Evolutionary conservation across 2,329 filamentous ascomycete species (phyloP), one percentile per base, ranked within the genome.

Genomic region (Ophiosphaerella herpotricha): DNA sequence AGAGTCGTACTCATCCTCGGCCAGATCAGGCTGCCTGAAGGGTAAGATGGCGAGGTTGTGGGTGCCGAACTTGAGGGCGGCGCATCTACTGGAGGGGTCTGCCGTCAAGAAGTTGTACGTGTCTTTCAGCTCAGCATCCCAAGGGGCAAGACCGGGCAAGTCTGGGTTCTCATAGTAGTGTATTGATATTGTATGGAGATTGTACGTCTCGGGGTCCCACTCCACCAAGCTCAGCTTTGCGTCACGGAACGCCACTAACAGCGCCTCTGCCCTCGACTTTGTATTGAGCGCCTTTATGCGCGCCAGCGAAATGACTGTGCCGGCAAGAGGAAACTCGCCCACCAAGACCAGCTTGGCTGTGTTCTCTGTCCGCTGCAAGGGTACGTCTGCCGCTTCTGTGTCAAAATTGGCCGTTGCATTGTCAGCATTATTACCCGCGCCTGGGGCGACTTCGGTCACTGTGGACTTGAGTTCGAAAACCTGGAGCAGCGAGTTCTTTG

Each of bases 131-230:
- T 88, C 83, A 44, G 88, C 82, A 43, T 88, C 86, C 88, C 91
- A 97, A 0, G 93, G 92, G 55, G 85, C 88, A 61, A 66, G 64
- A 45, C 88, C 86, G 59, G 88, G 85, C 54, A 93, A 79, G 69
- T 96, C 92, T 68, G 97, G 92, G 71, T 94, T 90, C 74, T 99
- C 94, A 76, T 97, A 99, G 80, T 92, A 97, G 77, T 99, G 94
- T 65, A 99, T 93, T 43, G 93, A 97, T 56, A 94, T 85, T 45
- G 93, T 97, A 63, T 88, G 86, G 63, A 97, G 86, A 43, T 84
- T 84, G 73, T 89, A 82, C 60, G 85, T 85, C 70, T 88, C 85
- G 7, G 90, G 86, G 70, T 97, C 90, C 94, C 94, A 99, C 77
- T 97, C 90, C 48, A 96, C 82, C 72, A 99, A 80, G 73, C 90